Conservation (phyloP, 2,329 filamentous ascomycete genomes). For the Xylaria digitata region DNA sequence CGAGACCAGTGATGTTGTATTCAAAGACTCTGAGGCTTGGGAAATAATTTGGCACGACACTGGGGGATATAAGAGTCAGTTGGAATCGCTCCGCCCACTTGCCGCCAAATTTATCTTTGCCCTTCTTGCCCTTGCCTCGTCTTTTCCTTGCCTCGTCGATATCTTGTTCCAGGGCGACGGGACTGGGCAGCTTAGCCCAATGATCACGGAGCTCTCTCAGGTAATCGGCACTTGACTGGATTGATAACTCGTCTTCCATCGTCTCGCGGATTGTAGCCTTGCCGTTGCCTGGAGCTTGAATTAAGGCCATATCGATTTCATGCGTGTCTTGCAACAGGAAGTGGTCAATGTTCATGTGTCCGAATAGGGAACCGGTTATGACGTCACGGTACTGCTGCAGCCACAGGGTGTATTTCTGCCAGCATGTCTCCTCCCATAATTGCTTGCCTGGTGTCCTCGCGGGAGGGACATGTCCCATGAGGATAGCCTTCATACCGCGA, state of each 20-base stretch:
- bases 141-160: constrained; percentile 53
- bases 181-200: constrained; percentile 81
- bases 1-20: constrained; percentile 88
- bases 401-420: constrained; percentile 97
- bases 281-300: constrained; percentile 49
- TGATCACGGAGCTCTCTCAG: constrained; percentile 78
- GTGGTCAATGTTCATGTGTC: constrained; percentile 99
- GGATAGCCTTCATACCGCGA: constrained; percentile 90
- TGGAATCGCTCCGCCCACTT: constrained; percentile 87
- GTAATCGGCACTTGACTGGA: constrained; percentile 80
- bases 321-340: constrained; percentile 91
- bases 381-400: constrained; percentile 91
- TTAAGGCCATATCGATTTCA: constrained; percentile 72
- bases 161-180: constrained; percentile 48
- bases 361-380: constrained; percentile 81
- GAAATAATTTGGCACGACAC: constrained; percentile 92
- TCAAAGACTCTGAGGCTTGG: constrained; percentile 90
- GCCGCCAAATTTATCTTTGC: constrained; percentile 77
- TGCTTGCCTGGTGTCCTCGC: constrained; percentile 86
- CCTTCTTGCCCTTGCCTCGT: constrained; percentile 64
- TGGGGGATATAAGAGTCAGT: constrained; percentile 82
- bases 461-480: constrained; percentile 94
- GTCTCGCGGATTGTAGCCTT: constrained; percentile 49
- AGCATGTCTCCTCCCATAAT: constrained; percentile 96
- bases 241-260: constrained; percentile 66